Percentiles rank a stretch among this genome's conserved stretches.
These are phyloP conservation scores for Suhomyces faveliae DNA, from an alignment of 805 yeast species.

Conservation along the genomic window DNA sequence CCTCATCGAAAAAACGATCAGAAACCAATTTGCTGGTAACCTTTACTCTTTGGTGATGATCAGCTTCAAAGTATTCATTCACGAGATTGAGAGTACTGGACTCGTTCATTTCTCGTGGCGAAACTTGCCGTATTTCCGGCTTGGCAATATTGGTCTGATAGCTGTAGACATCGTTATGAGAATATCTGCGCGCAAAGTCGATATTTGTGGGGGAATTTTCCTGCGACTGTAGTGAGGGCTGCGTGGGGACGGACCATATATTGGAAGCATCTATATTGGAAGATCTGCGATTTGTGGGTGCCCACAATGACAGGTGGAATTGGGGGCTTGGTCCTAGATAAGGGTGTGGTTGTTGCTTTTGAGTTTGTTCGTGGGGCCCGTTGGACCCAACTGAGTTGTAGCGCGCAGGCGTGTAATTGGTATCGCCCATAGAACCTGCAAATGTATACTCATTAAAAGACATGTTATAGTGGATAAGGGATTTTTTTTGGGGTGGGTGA, in stretches of 20 bases:
- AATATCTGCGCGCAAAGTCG: conserved; percentile 6
- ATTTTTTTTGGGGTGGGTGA: not conserved
- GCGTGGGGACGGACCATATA: conserved; percentile 2
- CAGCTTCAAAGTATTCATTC: conserved; percentile 35
- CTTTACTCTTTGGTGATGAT: conserved; percentile 39
- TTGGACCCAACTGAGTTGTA: not conserved
- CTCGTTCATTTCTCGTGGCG: not conserved
- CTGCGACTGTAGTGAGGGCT: not conserved
- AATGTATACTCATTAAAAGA: conserved; percentile 1
- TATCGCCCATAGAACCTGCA: not conserved
- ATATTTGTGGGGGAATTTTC: not conserved
- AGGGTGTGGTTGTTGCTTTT: not conserved
- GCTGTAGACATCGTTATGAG: conserved; percentile 7
- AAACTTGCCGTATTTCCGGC: not conserved
- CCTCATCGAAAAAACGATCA: conserved; percentile 31
- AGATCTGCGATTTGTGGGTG: not conserved
- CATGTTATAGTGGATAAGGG: too few relatives aligned
- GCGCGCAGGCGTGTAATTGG: not conserved
- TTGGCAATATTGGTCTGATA: not conserved
- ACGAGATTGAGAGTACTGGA: conserved; percentile 16
- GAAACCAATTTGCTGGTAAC: conserved; percentile 30
- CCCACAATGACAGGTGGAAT: conserved; percentile 3
- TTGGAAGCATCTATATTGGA: conserved; percentile 3
- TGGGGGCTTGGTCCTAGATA: not conserved
- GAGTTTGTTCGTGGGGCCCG: not conserved